Evolutionary conservation across 2,329 filamentous ascomycete species (phyloP), one percentile per base, ranked within the genome.

Genomic region (Curvularia eragrostidis): DNA sequence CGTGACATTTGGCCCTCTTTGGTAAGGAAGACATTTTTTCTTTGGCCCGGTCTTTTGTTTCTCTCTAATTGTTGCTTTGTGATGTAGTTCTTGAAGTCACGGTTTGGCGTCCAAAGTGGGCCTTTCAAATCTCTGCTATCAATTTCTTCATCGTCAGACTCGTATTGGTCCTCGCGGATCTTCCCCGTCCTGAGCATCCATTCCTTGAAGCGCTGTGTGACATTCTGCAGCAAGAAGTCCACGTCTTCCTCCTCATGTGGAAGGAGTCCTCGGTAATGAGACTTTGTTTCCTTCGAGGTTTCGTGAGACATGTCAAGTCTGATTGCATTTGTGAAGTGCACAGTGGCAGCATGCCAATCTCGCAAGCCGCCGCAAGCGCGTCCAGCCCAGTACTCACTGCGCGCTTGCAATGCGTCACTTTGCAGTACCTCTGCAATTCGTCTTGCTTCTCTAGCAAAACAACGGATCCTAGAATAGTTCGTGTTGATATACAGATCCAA

Each of bases 371-470:
- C 63, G 19, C 54, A 60, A 1, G 55, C 67, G 18, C 58, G 24
- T 21, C 65, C 67, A 30, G 53, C 41, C 68, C 68, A 71, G 46
- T 67, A 70, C 39, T 64, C 58, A 23, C 59, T 58, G 1, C 63
- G 54, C 2, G 67, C 65, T 28, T 60, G 59, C 19, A 69, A 38
- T 3, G 58, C 54, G 8, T 41, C 23, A 18, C 56, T 62, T 3
- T 61, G 21, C 18, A 65, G 28, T 0, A 46, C 55, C 28, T 61
- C 42, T 9, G 65, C 59, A 7, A 67, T 30, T 3, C 36, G 18
- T 3, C 23, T 48, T 10, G 66, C 65, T 32, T 57, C 51, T 9
- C 39, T 52, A 3, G 64, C 61, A 3, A 56, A 32, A 0, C 34
- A 10, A 3, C 36, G 49, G 9, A 63, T 64, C 6, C 39, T 50